Conservation (phyloP, 2,329 filamentous ascomycete genomes). For the Fusarium robinianum region DNA sequence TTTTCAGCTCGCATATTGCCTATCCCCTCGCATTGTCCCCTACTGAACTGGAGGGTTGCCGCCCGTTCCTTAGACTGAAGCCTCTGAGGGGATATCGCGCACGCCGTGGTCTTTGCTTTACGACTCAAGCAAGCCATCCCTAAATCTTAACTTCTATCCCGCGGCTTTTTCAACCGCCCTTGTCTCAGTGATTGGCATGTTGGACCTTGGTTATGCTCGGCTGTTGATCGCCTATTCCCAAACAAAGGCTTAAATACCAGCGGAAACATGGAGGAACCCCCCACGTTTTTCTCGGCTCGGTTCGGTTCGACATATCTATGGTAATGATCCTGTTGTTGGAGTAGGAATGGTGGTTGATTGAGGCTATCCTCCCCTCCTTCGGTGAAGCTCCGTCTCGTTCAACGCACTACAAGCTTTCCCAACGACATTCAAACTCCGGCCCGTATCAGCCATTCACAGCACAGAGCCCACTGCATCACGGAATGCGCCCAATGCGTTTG, state of each 20-base stretch:
- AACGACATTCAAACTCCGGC: neutral
- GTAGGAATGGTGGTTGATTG: conserved; percentile 4
- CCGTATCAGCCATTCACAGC: conserved; percentile 1
- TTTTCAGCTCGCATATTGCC: conserved; percentile 15
- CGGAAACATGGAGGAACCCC: conserved; percentile 24
- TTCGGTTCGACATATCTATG: conserved; percentile 1
- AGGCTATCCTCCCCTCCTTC: neutral
- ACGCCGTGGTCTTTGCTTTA: neutral
- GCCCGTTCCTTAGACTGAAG: conserved; percentile 3
- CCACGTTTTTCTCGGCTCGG: conserved; percentile 5
- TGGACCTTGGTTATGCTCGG: conserved; percentile 25
- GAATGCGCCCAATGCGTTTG: neutral
- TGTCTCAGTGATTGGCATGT: conserved; percentile 6
- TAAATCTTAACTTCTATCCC: conserved; percentile 5
- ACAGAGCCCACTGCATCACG: neutral
- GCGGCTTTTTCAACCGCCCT: conserved; percentile 5
- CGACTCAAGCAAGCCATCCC: neutral
- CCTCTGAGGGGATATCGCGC: conserved; percentile 1
- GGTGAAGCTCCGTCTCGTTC: conserved; percentile 28
- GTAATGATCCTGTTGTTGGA: no score
- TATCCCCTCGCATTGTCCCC: conserved; percentile 3
- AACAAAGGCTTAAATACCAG: conserved; percentile 5
- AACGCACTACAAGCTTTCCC: neutral
- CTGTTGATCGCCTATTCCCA: conserved; percentile 9
- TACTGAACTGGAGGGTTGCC: conserved; percentile 6